Base-by-base conservation (phyloP, 305 asterid species). In the Fraxinus dipetala region DNA sequence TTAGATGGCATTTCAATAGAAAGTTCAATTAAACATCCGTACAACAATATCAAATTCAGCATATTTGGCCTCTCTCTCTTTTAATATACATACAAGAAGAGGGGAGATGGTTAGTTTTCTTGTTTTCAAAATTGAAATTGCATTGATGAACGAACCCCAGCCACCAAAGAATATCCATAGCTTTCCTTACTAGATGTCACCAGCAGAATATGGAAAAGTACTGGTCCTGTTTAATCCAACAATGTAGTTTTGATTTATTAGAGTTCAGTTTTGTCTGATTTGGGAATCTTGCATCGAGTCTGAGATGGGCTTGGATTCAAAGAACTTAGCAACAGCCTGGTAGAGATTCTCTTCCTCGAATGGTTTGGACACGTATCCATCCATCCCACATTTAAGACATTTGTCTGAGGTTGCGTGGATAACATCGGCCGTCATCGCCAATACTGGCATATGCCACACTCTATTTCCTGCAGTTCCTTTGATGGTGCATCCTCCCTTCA, bases 361-460 rank as follows among this genome's bases (percentile, higher is more conserved):
- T 20, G 98, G 98, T 45, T 95, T 95, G 8, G 98, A 88, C 8
- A 95, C 98, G 10, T 95, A 93, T 18, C 96, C 98, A 82, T 95
- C 98, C 98, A 95, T 95, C 36, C 97, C 98, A 28, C 88, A 83
- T 77, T 86, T 18, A 85, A 93, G 82, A 78, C 98, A 94, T 81
- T 92, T 84, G 83, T 94, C 98, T 32, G 87, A 79, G 0, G 97
- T 95, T 3, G 98, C 98, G 26, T 92, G 94, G 81, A 93, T 93
- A 2, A 95, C 98, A 80, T 95, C 98, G 0, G 98, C 98, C 9
- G 98, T 95, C 98, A 95, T 95, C 18, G 98, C 98, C 73, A 95
- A 26, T 88, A 95, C 87, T 2, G 98, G 98, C 30, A 93, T 79
- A 79, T 95, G 98, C 96, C 93, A 93, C 82, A 80, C 74, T 0